phyloP scores from a whole-genome alignment of 306 rosid species.

The Trichosanthes truncata region DNA sequence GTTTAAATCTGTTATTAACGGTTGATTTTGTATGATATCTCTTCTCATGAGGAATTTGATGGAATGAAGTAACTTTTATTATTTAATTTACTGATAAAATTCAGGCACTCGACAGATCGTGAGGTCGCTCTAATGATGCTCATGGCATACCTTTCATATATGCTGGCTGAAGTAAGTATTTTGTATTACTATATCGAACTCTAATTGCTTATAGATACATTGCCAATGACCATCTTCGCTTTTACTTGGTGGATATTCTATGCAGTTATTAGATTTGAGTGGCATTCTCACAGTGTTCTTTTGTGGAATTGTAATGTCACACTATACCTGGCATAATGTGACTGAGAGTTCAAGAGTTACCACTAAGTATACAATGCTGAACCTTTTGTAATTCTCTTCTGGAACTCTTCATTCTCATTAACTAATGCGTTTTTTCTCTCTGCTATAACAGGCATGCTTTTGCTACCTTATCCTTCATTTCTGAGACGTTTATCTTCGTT shows the following conservation, averaged over 20 bases:
- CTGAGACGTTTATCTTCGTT: slow-evolving; percentile 83
- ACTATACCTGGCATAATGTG: slow-evolving; percentile 98
- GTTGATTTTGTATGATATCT: slow-evolving; percentile 1
- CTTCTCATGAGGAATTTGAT: background rate
- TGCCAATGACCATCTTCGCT: background rate
- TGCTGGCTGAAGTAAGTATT: slow-evolving; percentile 87
- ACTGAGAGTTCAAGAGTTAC: slow-evolving; percentile 90
- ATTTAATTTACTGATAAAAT: slow-evolving; percentile 16
- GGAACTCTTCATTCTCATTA: slow-evolving; percentile 1
- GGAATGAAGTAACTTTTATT: background rate
- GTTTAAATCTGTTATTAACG: background rate
- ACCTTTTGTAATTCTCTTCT: slow-evolving; percentile 12
- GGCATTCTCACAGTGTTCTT: slow-evolving; percentile 98
- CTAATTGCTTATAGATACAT: background rate
- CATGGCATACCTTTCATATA: slow-evolving; percentile 96
- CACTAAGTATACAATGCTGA: slow-evolving; percentile 54
- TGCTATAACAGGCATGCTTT: slow-evolving; percentile 64
- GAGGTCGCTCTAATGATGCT: slow-evolving; percentile 98
- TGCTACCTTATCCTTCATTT: slow-evolving; percentile 88
- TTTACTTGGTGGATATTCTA: background rate
- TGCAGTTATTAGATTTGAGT: slow-evolving; percentile 83
- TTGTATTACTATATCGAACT: background rate
- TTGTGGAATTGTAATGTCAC: slow-evolving; percentile 98
- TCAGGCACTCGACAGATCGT: slow-evolving; percentile 97
- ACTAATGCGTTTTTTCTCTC: slow-evolving; percentile 8